Conservation (phyloP, 768 basidiomycete species). For the Russula earlei region DNA sequence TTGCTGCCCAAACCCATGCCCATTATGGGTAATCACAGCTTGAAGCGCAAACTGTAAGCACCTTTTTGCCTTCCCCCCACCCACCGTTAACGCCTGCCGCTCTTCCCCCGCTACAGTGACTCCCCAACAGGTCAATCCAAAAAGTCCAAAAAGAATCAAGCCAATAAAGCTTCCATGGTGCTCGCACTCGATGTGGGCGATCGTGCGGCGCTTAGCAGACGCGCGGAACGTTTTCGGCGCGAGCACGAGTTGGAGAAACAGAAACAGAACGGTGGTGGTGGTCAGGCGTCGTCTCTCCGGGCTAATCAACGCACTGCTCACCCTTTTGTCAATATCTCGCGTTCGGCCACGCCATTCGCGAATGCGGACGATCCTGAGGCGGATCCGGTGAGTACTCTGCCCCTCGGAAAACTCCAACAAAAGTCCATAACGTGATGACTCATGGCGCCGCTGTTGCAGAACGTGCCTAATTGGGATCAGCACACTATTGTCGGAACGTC, state of each 20-base stretch:
- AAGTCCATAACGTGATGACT: neutral
- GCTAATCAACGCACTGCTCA: slow-evolving; percentile 40
- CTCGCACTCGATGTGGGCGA: slow-evolving; percentile 47
- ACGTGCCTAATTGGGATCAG: slow-evolving; percentile 94
- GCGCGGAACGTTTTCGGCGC: slow-evolving; percentile 84
- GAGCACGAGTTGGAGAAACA: slow-evolving; percentile 83
- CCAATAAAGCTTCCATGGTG: slow-evolving; percentile 22
- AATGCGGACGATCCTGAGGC: slow-evolving; percentile 61
- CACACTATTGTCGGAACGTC: slow-evolving; percentile 92
- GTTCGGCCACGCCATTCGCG: slow-evolving; percentile 41
- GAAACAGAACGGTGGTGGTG: slow-evolving; percentile 32
- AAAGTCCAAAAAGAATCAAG: slow-evolving; percentile 51
- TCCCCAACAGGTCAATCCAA: slow-evolving; percentile 25
- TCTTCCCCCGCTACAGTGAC: neutral
- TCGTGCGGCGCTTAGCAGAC: slow-evolving; percentile 56
- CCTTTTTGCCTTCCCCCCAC: neutral
- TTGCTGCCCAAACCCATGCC: slow-evolving; percentile 51
- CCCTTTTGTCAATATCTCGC: slow-evolving; percentile 33
- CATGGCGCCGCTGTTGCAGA: slow-evolving; percentile 37
- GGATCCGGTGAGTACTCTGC: slow-evolving; percentile 46
- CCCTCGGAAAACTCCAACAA: neutral
- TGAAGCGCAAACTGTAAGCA: slow-evolving; percentile 67
- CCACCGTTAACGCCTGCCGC: neutral
- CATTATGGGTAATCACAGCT: slow-evolving; percentile 28
- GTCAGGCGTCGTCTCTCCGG: slow-evolving; percentile 28